A percentile compares a stretch with the other conserved stretches of the same genome.
Conservation (phyloP, 83 land plant species). For the Picea abies region DNA sequence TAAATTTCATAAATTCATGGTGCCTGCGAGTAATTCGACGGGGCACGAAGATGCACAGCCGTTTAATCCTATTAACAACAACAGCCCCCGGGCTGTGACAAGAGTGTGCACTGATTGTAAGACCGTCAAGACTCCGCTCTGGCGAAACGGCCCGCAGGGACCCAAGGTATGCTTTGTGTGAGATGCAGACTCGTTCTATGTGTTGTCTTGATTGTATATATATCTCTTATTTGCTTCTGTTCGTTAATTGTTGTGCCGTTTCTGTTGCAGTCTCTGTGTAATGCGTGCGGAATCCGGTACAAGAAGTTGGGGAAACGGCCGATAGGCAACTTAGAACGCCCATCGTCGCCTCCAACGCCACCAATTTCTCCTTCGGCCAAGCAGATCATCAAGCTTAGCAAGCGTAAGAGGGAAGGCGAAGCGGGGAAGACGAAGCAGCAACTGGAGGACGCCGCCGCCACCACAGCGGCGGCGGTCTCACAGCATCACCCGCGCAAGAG, state of each 20-base stretch:
- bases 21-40: neutral
- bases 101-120: conserved; percentile 18
- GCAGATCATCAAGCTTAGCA: neutral
- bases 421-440: neutral
- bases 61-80: neutral
- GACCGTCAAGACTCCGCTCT: conserved; percentile 52
- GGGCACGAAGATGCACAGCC: neutral
- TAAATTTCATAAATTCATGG: neutral
- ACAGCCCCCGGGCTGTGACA: neutral
- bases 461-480: no score
- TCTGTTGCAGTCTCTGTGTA: conserved; percentile 14
- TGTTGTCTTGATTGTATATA: neutral
- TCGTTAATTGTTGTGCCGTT: neutral
- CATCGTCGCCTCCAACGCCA: neutral
- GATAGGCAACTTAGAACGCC: neutral
- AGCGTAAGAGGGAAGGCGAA: neutral
- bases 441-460: no score
- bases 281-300: conserved; percentile 11
- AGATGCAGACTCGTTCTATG: neutral
- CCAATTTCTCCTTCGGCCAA: conserved; percentile 8
- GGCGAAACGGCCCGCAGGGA: conserved; percentile 59
- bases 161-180: conserved; percentile 54
- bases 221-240: no score
- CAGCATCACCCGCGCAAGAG: neutral
- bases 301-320: conserved; percentile 5